Conservation (phyloP, 192 early-diverging fungal species). For the Backusella tarrabulga region DNA sequence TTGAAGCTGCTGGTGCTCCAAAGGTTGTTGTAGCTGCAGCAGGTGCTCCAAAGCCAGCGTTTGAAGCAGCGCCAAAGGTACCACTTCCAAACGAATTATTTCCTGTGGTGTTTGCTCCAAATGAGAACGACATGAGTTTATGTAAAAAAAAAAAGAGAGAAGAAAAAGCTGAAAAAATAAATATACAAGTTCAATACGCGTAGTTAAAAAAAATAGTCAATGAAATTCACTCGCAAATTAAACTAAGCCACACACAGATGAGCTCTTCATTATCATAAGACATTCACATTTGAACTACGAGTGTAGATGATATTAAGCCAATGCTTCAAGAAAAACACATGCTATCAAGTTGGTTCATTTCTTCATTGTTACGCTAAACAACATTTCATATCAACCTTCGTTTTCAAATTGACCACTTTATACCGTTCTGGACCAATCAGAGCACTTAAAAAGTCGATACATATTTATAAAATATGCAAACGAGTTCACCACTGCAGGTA, state of each 20-base stretch:
- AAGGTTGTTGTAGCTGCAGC: neutral
- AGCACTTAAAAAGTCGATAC: neutral
- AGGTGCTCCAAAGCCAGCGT: constrained; percentile 8
- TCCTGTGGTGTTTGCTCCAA: constrained; percentile 12
- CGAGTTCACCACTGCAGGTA: too few relatives aligned
- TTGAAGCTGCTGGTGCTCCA: constrained; percentile 4
- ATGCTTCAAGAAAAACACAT: neutral
- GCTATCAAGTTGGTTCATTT: neutral
- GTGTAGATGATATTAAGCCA: neutral
- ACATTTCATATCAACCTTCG: neutral
- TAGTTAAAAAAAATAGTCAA: neutral
- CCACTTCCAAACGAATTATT: neutral
- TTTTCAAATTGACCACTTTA: neutral
- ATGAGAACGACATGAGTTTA: constrained; percentile 15
- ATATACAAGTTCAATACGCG: neutral
- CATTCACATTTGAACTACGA: too few relatives aligned
- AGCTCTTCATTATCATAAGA: neutral
- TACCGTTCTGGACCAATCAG: neutral
- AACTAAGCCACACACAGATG: neutral
- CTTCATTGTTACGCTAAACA: neutral
- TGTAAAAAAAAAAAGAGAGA: neutral
- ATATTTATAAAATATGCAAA: neutral
- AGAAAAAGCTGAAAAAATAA: neutral
- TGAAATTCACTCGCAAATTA: neutral
- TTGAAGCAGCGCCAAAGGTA: neutral